phyloP scores from a whole-genome alignment of 2,329 filamentous ascomycete genomes.

The Camptophora hylomeconis region DNA sequence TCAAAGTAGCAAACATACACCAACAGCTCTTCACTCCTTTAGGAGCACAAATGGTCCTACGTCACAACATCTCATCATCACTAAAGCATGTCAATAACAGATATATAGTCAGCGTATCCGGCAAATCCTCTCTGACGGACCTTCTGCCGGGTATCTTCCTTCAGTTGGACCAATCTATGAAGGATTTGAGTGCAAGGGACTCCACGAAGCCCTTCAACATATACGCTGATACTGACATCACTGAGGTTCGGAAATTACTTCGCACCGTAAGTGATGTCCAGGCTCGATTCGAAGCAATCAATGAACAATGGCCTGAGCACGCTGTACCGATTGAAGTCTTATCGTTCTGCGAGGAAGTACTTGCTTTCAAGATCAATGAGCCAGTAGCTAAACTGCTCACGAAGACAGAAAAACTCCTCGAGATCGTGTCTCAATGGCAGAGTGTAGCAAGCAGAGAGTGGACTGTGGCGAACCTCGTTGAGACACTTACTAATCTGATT shows the following conservation, averaged over 20 bases:
- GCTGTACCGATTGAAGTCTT: slow-evolving; percentile 72
- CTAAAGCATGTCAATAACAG: no score
- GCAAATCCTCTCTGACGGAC: slow-evolving; percentile 12
- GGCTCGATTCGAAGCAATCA: slow-evolving; percentile 58
- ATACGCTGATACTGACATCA: slow-evolving; percentile 68
- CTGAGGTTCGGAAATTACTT: slow-evolving; percentile 63
- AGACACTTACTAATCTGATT: slow-evolving; percentile 65
- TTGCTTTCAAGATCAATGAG: slow-evolving; percentile 64
- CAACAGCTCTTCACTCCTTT: slow-evolving; percentile 27
- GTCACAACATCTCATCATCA: slow-evolving; percentile 20
- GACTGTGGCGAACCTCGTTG: slow-evolving; percentile 56
- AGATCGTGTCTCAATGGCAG: slow-evolving; percentile 85
- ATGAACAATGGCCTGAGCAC: slow-evolving; percentile 53
- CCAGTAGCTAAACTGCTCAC: slow-evolving; percentile 77
- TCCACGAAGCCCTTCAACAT: slow-evolving; percentile 62
- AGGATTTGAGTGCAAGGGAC: slow-evolving; percentile 26
- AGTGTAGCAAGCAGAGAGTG: slow-evolving; percentile 74
- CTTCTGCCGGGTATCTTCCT: slow-evolving; percentile 57
- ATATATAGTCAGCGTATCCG: no score
- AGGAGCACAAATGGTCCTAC: slow-evolving; percentile 20
- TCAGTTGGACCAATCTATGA: slow-evolving; percentile 49
- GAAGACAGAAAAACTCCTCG: slow-evolving; percentile 76
- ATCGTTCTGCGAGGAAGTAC: slow-evolving; percentile 57
- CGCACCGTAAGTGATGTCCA: slow-evolving; percentile 56
- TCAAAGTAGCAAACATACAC: slow-evolving; percentile 51